Evolutionary conservation across 139 green algal species (phyloP).

Genomic region (Chlorella sorokiniana): DNA sequence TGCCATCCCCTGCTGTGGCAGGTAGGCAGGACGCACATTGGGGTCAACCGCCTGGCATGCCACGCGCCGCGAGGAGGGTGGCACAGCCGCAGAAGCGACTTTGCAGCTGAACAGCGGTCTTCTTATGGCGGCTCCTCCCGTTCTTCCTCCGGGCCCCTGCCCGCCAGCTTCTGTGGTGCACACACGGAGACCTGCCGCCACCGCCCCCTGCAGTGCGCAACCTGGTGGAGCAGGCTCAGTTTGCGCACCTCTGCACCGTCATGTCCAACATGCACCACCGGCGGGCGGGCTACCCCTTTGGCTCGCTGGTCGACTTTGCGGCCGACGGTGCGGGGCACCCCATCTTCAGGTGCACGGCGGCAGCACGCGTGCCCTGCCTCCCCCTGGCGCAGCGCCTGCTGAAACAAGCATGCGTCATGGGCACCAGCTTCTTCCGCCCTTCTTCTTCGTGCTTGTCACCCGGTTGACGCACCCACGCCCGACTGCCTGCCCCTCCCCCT

Average conservation of each 20-base stretch:
- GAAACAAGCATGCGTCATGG: background rate
- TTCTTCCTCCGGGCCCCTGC: no score
- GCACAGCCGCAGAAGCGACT: no score
- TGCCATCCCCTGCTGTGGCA: slow-evolving; percentile 84
- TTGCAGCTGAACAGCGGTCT: no score
- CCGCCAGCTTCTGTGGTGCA: no score
- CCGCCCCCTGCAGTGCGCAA: slow-evolving; percentile 70
- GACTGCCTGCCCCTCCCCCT: background rate
- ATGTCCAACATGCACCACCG: slow-evolving; percentile 99
- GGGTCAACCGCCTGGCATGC: no score
- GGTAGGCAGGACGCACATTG: no score
- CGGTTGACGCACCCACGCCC: background rate
- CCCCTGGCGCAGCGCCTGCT: background rate
- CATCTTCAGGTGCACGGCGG: slow-evolving; percentile 72
- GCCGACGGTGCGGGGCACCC: slow-evolving; percentile 88
- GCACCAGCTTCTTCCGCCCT: background rate
- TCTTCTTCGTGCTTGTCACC: background rate
- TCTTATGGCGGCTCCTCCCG: no score
- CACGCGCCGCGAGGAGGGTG: no score
- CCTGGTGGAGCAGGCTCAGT: slow-evolving; percentile 85
- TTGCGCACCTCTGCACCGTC: slow-evolving; percentile 93
- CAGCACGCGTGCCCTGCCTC: background rate
- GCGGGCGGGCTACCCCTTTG: slow-evolving; percentile 95
- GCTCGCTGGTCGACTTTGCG: slow-evolving; percentile 96
- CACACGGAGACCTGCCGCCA: no score